A percentile compares a stretch with the other conserved stretches of the same genome.
These are phyloP conservation scores for Zygosaccharomyces sapae DNA, from an alignment of 1,139 yeast genomes.

Conservation along the genomic window DNA sequence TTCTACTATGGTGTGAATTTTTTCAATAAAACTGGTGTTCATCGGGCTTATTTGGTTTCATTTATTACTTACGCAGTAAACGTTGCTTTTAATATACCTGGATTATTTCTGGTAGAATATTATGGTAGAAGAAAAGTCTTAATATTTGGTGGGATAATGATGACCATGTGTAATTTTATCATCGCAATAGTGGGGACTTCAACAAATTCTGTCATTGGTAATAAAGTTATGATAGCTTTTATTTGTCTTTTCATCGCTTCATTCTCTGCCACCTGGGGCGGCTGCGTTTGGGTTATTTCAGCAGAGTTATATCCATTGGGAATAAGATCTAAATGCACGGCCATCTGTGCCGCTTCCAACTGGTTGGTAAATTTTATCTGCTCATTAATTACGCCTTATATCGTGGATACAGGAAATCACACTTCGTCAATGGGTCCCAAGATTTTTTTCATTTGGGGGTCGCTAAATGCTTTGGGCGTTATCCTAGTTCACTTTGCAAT, in stretches of 20 bases:
- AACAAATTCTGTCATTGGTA: conserved; percentile 47
- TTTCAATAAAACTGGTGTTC: conserved; percentile 58
- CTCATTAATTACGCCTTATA: conserved; percentile 70
- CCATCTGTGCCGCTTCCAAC: conserved; percentile 70
- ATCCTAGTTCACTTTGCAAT: conserved; percentile 58
- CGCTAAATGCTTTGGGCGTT: conserved; percentile 56
- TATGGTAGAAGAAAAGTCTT: conserved; percentile 63
- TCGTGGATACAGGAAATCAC: conserved; percentile 58
- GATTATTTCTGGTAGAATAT: conserved; percentile 62
- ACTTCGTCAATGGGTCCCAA: conserved; percentile 64
- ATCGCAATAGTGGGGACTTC: conserved; percentile 66
- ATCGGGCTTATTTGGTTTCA: conserved; percentile 60
- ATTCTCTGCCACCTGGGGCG: conserved; percentile 88
- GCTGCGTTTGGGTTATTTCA: conserved; percentile 72
- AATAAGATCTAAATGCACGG: conserved; percentile 75
- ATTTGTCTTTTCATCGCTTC: conserved; percentile 74
- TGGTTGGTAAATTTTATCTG: conserved; percentile 79
- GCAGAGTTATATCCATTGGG: conserved; percentile 79
- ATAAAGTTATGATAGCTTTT: conserved; percentile 71
- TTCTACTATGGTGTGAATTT: conserved; percentile 77
- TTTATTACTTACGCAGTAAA: conserved; percentile 70
- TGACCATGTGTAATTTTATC: conserved; percentile 58
- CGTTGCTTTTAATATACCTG: conserved; percentile 65
- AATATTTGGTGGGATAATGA: conserved; percentile 59
- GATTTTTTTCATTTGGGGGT: conserved; percentile 76